These are phyloP conservation scores for Aspergillus indologenus DNA, from an alignment of 495 filamentous ascomycete genomes.

Conservation along the genomic window DNA sequence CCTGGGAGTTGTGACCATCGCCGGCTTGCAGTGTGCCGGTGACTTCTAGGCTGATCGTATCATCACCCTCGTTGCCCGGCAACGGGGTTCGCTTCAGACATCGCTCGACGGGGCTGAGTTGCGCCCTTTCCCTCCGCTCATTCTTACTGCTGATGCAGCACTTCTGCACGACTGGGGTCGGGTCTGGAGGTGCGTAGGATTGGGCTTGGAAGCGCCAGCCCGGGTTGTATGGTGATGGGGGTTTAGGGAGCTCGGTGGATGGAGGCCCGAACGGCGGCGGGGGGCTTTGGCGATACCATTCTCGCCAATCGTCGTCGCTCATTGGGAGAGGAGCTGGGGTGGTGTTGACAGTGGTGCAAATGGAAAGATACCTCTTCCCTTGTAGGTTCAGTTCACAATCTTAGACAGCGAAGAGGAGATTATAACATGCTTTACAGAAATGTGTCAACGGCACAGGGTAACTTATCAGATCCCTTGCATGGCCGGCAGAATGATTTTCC, in stretches of 20 bases:
- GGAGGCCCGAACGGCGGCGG: constrained; percentile 10
- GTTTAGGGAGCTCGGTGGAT: constrained; percentile 18
- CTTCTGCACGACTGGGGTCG: constrained; percentile 13
- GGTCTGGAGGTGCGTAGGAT: constrained; percentile 17
- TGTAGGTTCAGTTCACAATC: too few relatives aligned
- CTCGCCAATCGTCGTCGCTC: too few relatives aligned
- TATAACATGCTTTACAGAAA: too few relatives aligned
- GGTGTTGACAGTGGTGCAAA: neutral
- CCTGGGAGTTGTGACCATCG: constrained; percentile 24
- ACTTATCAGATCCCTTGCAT: too few relatives aligned
- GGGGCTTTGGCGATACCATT: too few relatives aligned
- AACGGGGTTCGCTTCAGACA: constrained; percentile 25
- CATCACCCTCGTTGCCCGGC: constrained; percentile 12
- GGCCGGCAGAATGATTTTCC: neutral
- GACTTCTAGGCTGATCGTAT: constrained; percentile 18
- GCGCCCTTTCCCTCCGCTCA: constrained; percentile 14
- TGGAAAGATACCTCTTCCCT: neutral
- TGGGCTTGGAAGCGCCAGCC: constrained; percentile 23
- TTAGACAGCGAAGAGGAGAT: too few relatives aligned
- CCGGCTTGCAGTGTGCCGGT: constrained; percentile 21
- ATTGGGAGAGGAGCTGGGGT: too few relatives aligned
- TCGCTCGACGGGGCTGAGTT: constrained; percentile 20
- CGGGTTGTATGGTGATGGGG: constrained; percentile 17
- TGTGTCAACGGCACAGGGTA: too few relatives aligned
- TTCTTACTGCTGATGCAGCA: constrained; percentile 26